Evolutionary conservation across 495 filamentous ascomycete genomes (phyloP), one percentile per base, ranked within the genome.

Genomic region (Podospora sp.): DNA sequence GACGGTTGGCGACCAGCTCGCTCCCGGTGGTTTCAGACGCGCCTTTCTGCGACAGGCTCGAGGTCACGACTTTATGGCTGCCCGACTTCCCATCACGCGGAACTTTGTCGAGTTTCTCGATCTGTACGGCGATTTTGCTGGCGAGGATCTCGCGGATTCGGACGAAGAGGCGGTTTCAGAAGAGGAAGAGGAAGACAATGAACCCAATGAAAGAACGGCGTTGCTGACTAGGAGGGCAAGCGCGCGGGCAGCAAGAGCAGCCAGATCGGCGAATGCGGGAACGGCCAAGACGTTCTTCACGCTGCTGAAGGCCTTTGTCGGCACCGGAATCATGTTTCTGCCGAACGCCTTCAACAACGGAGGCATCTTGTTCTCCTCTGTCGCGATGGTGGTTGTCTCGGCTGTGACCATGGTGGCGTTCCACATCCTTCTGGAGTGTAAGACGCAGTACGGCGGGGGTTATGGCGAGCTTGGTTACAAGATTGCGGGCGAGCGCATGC

Each of bases 31-130:
- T 3, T 89, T 90, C 72, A 82, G 89, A 1, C 81, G 87, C 33
- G 83, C 87, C 51, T 88, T 83, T 68, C 66, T 90, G 27, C 83
- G 76, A 20, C 84, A 86, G 53, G 79, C 82, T 46, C 78, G 80
- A 55, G 76, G 77, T 35, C 60, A 70, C 69, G 75, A 71, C 63
- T 85, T 67, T 62, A 80, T 76, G 73, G 77, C 75, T 68, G 79
- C 67, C 51, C 77, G 62, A 61, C 77, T 66, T 27, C 85, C 87
- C 12, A 77, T 89, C 18, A 89, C 89, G 0, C 76, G 77, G n/a
- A 86, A 86, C 68, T 92, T 92, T 67, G 83, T 89, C 36, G 85
- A 88, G 50, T 92, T 91, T 68, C 80, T 92, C 12, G 87, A 89
- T 55, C 74, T 91, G 6, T 92, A 91, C 72, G 89, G 89, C 0